Conservation (phyloP, 805 yeast species). For the Ogataea saltuana region DNA sequence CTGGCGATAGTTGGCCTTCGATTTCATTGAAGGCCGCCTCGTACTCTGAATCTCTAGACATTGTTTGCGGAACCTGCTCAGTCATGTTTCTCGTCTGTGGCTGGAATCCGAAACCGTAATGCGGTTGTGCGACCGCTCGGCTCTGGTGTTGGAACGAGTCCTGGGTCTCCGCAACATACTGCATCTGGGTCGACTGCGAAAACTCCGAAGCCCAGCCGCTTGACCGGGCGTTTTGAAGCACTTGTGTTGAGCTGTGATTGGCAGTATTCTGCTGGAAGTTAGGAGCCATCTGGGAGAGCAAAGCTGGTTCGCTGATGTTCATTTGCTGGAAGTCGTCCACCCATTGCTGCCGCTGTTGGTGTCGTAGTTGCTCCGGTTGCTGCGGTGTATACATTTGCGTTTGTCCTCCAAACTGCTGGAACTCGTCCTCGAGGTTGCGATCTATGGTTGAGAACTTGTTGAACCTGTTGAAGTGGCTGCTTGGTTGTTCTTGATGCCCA, state of each 20-base stretch:
- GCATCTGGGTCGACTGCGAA: conserved; percentile 10
- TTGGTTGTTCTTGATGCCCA: conserved; percentile 1
- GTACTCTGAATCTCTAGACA: conserved; percentile 14
- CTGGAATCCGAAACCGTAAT: neutral
- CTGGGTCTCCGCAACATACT: conserved; percentile 9
- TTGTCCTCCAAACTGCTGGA: conserved; percentile 10
- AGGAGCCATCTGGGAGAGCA: no score
- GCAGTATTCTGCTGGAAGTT: neutral
- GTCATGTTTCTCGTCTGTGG: neutral
- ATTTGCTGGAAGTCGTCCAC: conserved; percentile 25
- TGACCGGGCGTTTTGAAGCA: neutral
- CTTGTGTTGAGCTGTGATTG: no score
- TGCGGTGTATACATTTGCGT: neutral
- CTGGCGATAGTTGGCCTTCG: conserved; percentile 26
- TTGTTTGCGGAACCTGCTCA: neutral
- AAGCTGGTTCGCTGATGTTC: conserved; percentile 10
- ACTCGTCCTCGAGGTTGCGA: conserved; percentile 33
- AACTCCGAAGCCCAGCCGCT: conserved; percentile 21
- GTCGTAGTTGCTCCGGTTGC: conserved; percentile 7
- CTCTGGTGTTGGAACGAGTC: conserved; percentile 11
- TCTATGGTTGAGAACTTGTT: conserved; percentile 31
- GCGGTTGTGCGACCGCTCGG: conserved; percentile 5
- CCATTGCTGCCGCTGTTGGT: conserved; percentile 18
- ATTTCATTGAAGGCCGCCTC: conserved; percentile 33
- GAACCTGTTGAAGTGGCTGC: conserved; percentile 9